Conservation (phyloP, 495 filamentous ascomycete genomes). For the Cercophora samala region DNA sequence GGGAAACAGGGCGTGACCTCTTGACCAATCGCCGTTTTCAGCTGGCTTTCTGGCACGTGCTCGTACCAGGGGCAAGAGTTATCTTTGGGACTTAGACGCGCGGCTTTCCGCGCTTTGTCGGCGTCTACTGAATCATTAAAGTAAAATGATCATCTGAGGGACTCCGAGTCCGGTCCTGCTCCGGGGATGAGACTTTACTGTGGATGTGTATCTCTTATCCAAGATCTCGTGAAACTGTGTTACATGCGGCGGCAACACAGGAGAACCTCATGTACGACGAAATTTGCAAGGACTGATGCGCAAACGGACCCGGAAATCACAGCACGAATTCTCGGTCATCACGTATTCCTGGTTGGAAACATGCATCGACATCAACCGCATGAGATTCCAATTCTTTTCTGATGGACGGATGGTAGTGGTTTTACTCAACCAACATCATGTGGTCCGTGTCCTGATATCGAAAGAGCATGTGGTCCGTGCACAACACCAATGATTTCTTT, state of each 20-base stretch:
- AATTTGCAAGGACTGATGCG: not conserved
- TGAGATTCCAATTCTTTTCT: not conserved
- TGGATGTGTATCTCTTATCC: not conserved
- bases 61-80: not conserved
- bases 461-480: constrained; percentile 3
- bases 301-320: not conserved
- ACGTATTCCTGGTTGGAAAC: not conserved
- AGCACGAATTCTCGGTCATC: not conserved
- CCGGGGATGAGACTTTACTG: not conserved
- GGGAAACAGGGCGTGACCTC: constrained; percentile 19
- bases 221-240: not conserved
- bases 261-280: not conserved
- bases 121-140: not conserved
- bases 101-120: not conserved
- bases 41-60: constrained; percentile 11
- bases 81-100: constrained; percentile 8
- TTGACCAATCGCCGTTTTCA: constrained; percentile 25
- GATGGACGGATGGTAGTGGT: not conserved
- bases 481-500: not conserved
- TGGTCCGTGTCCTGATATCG: not conserved
- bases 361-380: not conserved
- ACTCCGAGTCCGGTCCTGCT: not conserved
- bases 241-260: not conserved
- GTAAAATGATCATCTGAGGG: not conserved
- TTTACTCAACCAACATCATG: not conserved